A percentile compares a stretch with the other conserved stretches of the same genome.
Evolutionary conservation across 169 alveolate genomes (phyloP).

Genomic region (Plasmodium knowlesi): DNA sequence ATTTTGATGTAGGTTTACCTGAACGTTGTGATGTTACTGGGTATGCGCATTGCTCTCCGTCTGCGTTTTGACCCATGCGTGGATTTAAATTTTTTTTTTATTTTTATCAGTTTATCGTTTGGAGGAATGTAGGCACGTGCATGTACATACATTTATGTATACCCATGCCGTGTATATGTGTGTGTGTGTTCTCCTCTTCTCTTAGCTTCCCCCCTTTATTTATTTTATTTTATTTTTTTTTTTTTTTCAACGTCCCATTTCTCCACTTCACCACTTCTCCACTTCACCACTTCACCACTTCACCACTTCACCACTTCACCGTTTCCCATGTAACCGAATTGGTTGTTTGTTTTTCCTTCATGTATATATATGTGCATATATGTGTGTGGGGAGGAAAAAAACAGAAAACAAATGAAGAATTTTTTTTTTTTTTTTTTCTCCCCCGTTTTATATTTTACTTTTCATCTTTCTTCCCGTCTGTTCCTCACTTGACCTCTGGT

Average conservation of each 20-base stretch:
- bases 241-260: background rate
- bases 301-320: too few species aligned
- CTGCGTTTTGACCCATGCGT: background rate
- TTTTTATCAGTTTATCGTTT: background rate
- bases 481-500: background rate
- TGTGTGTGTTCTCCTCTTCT: background rate
- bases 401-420: background rate
- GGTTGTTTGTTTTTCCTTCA: constrained; percentile 36
- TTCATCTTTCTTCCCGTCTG: background rate
- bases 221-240: too few species aligned
- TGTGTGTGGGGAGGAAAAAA: background rate
- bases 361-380: constrained; percentile 1
- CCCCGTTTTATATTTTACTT: background rate
- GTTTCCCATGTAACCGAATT: background rate
- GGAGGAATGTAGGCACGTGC: background rate
- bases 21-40: background rate
- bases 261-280: background rate
- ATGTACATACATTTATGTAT: background rate
- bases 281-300: background rate
- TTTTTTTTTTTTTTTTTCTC: background rate
- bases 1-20: background rate
- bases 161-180: background rate
- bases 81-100: too few species aligned
- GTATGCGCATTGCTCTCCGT: background rate
- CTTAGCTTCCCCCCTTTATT: background rate